Percentiles rank a stretch among this genome's conserved stretches.
Conservation (phyloP, 1,284 basidiomycete species). For the Fomitiporia mediterranea region DNA sequence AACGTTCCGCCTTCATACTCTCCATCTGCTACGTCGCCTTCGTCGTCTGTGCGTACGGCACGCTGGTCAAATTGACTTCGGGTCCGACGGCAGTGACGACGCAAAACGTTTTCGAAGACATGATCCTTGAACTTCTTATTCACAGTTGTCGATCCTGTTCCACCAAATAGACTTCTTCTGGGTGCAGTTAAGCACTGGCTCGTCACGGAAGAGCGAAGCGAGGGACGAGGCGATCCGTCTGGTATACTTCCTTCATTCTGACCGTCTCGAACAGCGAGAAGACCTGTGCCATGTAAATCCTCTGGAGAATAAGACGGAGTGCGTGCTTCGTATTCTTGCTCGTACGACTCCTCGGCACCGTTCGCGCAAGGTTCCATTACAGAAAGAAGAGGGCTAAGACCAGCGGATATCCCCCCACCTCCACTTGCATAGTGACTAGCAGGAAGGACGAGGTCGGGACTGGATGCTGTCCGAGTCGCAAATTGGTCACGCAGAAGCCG, state of each 20-base stretch:
- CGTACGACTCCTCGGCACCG: slow-evolving; percentile 1
- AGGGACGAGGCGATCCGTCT: slow-evolving; percentile 1
- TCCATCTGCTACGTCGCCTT: slow-evolving; percentile 39
- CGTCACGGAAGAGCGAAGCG: slow-evolving; percentile 7
- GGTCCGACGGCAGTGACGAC: slow-evolving; percentile 55
- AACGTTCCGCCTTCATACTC: slow-evolving; percentile 37
- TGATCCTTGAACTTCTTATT: slow-evolving; percentile 92
- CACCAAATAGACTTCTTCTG: slow-evolving; percentile 58
- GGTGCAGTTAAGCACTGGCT: slow-evolving; percentile 18
- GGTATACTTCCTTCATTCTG: neutral
- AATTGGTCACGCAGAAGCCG: slow-evolving; percentile 20
- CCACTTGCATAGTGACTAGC: slow-evolving; percentile 12
- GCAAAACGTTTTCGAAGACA: slow-evolving; percentile 83
- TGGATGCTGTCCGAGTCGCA: slow-evolving; percentile 48
- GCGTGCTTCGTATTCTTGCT: slow-evolving; percentile 35
- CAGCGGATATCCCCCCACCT: neutral
- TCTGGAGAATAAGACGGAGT: slow-evolving; percentile 44
- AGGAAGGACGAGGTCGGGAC: slow-evolving; percentile 48
- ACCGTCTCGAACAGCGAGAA: slow-evolving; percentile 13
- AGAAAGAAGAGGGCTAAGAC: slow-evolving; percentile 39
- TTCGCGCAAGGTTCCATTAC: slow-evolving; percentile 32
- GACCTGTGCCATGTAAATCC: slow-evolving; percentile 21
- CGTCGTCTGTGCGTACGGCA: slow-evolving; percentile 35
- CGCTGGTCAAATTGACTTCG: slow-evolving; percentile 35
- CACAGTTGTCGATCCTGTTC: slow-evolving; percentile 86